These are phyloP conservation scores for Nakazawaea sp. DNA, from an alignment of 805 yeast species.

Conservation along the genomic window DNA sequence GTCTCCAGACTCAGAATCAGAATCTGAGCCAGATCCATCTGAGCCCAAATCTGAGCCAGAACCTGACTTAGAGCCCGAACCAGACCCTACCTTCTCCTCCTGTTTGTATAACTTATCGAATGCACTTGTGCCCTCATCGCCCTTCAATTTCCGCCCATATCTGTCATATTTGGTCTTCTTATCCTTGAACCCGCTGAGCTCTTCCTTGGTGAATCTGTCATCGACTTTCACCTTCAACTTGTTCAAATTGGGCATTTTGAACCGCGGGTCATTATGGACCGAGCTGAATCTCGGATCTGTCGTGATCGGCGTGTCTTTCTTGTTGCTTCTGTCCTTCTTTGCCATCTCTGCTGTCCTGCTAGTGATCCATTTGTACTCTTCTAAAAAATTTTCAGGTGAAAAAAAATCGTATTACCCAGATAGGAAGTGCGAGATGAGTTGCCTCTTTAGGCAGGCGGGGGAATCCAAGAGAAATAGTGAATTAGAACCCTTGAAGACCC, in stretches of 20 bases:
- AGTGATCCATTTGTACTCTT: not conserved
- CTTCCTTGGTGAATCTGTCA: slow-evolving; percentile 70
- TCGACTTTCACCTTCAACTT: slow-evolving; percentile 75
- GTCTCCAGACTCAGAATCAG: slow-evolving; percentile 18
- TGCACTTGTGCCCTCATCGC: slow-evolving; percentile 32
- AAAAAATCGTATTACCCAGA: not conserved
- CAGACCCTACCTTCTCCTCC: slow-evolving; percentile 21
- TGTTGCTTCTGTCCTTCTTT: slow-evolving; percentile 10
- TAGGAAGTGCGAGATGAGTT: not conserved
- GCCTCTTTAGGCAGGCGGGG: too few relatives aligned
- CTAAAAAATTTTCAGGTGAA: slow-evolving; percentile 18
- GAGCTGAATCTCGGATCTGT: slow-evolving; percentile 72
- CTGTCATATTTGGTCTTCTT: slow-evolving; percentile 67
- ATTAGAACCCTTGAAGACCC: too few relatives aligned
- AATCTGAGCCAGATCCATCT: too few relatives aligned
- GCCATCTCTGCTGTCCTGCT: slow-evolving; percentile 5
- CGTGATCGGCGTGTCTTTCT: slow-evolving; percentile 28
- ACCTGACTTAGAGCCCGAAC: too few relatives aligned
- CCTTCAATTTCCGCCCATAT: slow-evolving; percentile 71
- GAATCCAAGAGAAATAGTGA: too few relatives aligned
- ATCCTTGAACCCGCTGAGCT: slow-evolving; percentile 50
- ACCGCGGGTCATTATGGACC: slow-evolving; percentile 84
- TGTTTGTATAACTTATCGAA: slow-evolving; percentile 61
- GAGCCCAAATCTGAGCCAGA: too few relatives aligned
- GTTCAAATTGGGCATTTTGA: slow-evolving; percentile 64